Evolutionary conservation across 2,329 filamentous ascomycete genomes (phyloP), one percentile per base, ranked within the genome.

Genomic region (Teratosphaeria viscida): DNA sequence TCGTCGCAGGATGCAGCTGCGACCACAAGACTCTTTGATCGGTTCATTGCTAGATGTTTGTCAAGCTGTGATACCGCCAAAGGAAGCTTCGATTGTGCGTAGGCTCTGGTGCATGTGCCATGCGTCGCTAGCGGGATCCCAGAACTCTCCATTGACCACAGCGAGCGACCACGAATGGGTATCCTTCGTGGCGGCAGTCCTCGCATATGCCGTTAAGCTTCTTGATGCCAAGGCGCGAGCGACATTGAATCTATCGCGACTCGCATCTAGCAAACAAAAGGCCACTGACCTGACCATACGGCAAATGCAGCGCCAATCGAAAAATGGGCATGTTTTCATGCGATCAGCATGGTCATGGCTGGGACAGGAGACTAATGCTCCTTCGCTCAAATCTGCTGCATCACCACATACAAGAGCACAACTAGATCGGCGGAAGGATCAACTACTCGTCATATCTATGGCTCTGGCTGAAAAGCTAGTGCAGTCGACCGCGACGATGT

Each of bases 141-240:
- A 58, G 10, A 63, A 62, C 5, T 57, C 35, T 16, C 19, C 65
- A 6, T 56, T 54, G 14, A 57, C 56, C 14, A 69, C 67, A 10
- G 61, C 58, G 16, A 54, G 56, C 47, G 52, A 58, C 52, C 12
- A 34, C 8, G 70, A 72, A 52, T 76, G 74, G 71, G 65, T 71
- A 5, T 75, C 76, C 5, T 71, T 78, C 34, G 68, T 74, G 3
- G 66, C 74, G 4, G 73, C 75, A 7, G 60, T 78, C 2, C 74
- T 78, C 56, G 68, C 70, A 7, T 70, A 76, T 55, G 71, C 71
- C 10, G 63, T 76, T 2, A 58, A 55, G 11, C 35, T 69, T 19
- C 57, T 72, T 8, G 69, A 70, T 37, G 58, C 57, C 23, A 72
- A 68, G 59, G 66, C 67, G 3, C 62, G 60, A 26, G 68, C 69